phyloP scores from a whole-genome alignment of 306 rosid genomes.

The Begonia fuchsioides region DNA sequence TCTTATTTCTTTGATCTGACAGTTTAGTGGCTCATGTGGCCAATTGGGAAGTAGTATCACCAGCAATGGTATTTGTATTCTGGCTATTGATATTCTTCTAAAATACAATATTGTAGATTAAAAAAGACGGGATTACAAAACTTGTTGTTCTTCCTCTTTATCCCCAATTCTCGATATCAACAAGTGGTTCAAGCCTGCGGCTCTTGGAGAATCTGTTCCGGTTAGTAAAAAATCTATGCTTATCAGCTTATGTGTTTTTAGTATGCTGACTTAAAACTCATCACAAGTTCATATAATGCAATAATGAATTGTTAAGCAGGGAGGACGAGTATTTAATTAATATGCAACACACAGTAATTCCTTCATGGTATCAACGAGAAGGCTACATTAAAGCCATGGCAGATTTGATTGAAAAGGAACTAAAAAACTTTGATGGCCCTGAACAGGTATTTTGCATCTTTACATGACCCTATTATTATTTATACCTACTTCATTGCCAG shows the following conservation, averaged over 20 bases:
- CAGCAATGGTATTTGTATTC: too few relatives aligned
- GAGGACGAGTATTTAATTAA: conserved; percentile 93
- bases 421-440: conserved; percentile 38
- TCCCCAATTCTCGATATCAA: conserved; percentile 97
- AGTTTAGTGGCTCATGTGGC: too few relatives aligned
- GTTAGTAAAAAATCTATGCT: conserved; percentile 21
- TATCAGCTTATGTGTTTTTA: neutral
- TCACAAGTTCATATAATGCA: conserved; percentile 8
- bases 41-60: too few relatives aligned
- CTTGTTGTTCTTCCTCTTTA: conserved; percentile 99
- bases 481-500: too few relatives aligned
- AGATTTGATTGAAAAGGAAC: conserved; percentile 79
- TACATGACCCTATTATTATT: neutral
- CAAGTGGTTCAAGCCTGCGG: conserved; percentile 95
- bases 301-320: conserved; percentile 26
- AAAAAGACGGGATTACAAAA: conserved; percentile 74
- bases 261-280: conserved; percentile 4
- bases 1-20: too few relatives aligned
- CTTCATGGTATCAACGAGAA: conserved; percentile 97
- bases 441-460: conserved; percentile 32
- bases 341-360: conserved; percentile 97
- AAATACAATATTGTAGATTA: conserved; percentile 38
- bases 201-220: conserved; percentile 93
- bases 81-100: neutral
- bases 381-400: conserved; percentile 95